Base-by-base conservation (phyloP, 768 basidiomycete genomes). In the Neoboletus brunneissimus region DNA sequence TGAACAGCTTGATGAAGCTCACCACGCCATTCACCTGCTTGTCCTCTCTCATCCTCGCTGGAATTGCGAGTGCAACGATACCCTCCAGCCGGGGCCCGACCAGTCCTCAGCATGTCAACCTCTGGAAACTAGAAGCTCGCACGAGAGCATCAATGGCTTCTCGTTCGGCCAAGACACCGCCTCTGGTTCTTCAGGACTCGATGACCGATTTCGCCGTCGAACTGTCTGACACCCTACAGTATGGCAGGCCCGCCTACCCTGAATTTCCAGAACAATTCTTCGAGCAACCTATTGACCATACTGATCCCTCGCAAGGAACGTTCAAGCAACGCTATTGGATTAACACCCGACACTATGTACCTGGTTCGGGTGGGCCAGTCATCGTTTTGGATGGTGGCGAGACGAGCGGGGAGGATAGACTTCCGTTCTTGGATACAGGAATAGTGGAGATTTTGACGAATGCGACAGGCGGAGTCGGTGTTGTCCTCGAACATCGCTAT, bases 301-400 rank as follows among this genome's bases (percentile, higher is more conserved):
- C 89, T 62, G 75, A 79, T 59, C 76, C 76, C 35, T 68, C 75
- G 13, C 73, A 75, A 11, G 80, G 82, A 42, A 90, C 85, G 0
- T 98, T 91, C 73, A 73, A 79, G 50, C 94, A 98, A 67, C 81
- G 96, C 20, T 99, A 93, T 72, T 99, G 96, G 96, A 78, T 95
- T 37, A 94, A 87, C 66, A 82, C 83, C 20, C 81, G 89, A 34
- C 85, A 91, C 70, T 98, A 95, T 71, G 76, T 81, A 53, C 78
- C 85, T 0, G 79, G 85, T 7, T 72, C 79, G 2, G 84, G 86
- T 43, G 89, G 86, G 2, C 96, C 95, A 0, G 91, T 98, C 22
- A 87, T 93, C 62, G 83, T 98, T 2, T 74, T 98, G 22, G 96
- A 98, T 70, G 93, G 92, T 1, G 96, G 96, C 16, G 96, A 98